These are phyloP conservation scores for Malassezia dermatis DNA, from an alignment of 1,284 basidiomycete species.

Conservation along the genomic window DNA sequence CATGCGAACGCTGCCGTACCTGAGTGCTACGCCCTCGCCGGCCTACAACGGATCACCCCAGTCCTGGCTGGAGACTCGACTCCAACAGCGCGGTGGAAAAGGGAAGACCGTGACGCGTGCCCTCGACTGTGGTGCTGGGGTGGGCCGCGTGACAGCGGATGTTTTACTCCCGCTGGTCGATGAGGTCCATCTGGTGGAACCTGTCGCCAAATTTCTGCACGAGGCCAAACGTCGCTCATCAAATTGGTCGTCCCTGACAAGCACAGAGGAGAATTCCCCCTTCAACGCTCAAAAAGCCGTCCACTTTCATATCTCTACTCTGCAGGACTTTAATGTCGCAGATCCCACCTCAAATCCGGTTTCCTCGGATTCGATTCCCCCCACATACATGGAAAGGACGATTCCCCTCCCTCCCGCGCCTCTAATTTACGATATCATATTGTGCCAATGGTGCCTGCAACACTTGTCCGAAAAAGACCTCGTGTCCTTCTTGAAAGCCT, in stretches of 20 bases:
- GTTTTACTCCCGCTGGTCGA: constrained; percentile 40
- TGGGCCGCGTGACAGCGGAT: constrained; percentile 42
- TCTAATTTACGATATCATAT: constrained; percentile 37
- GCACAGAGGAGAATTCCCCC: constrained; percentile 24
- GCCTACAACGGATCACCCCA: constrained; percentile 24
- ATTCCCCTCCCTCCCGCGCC: constrained; percentile 14
- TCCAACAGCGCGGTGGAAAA: constrained; percentile 29
- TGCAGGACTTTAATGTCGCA: constrained; percentile 38
- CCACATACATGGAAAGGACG: constrained; percentile 4
- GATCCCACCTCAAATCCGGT: constrained; percentile 19
- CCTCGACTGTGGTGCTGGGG: constrained; percentile 44
- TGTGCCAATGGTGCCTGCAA: constrained; percentile 46
- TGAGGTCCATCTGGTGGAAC: constrained; percentile 45
- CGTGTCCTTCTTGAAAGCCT: constrained; percentile 31
- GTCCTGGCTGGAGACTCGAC: constrained; percentile 28
- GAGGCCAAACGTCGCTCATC: constrained; percentile 32
- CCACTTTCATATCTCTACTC: constrained; percentile 39
- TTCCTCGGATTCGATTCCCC: not conserved
- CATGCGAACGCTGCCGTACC: constrained; percentile 30
- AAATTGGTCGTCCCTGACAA: constrained; percentile 26
- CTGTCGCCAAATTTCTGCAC: constrained; percentile 38
- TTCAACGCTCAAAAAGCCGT: constrained; percentile 38
- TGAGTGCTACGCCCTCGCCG: constrained; percentile 33
- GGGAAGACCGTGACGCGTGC: constrained; percentile 32
- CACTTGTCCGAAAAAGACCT: constrained; percentile 44